phyloP scores from a whole-genome alignment of 73 alveolate genomes.

The Paramecium octaurelia region DNA sequence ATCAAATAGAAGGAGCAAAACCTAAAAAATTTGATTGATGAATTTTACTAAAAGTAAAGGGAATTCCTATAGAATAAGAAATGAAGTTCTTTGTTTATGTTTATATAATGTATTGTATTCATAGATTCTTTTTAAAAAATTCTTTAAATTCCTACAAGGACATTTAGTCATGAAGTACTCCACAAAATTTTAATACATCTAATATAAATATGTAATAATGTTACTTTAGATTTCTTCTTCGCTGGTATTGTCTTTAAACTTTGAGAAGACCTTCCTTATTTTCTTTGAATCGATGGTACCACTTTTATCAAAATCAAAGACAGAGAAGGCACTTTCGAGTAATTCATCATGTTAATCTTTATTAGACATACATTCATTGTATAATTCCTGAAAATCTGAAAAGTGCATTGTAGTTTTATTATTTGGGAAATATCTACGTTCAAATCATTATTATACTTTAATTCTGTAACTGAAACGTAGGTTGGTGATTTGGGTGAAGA shows the following conservation, averaged over 20 bases:
- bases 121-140: constrained; percentile 52
- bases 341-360: constrained; percentile 52
- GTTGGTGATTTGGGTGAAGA: constrained; percentile 34
- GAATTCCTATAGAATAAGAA: not conserved
- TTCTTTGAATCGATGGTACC: constrained; percentile 53
- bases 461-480: constrained; percentile 40
- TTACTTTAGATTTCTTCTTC: constrained; percentile 58
- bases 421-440: constrained; percentile 39
- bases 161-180: constrained; percentile 52
- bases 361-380: constrained; percentile 53
- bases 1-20: not conserved
- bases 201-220: not conserved
- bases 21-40: not conserved
- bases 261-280: constrained; percentile 28
- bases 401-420: constrained; percentile 51
- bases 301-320: constrained; percentile 31
- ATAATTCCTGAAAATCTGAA: constrained; percentile 39
- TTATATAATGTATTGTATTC: not conserved
- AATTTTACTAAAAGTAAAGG: not conserved
- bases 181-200: constrained; percentile 62
- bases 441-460: not conserved
- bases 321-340: constrained; percentile 16
- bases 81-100: not conserved
- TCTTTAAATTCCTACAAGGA: constrained; percentile 49
- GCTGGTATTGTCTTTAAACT: constrained; percentile 50